Evolutionary conservation across 2,329 filamentous ascomycete genomes (phyloP).

Genomic region (Parastagonospora nodorum): DNA sequence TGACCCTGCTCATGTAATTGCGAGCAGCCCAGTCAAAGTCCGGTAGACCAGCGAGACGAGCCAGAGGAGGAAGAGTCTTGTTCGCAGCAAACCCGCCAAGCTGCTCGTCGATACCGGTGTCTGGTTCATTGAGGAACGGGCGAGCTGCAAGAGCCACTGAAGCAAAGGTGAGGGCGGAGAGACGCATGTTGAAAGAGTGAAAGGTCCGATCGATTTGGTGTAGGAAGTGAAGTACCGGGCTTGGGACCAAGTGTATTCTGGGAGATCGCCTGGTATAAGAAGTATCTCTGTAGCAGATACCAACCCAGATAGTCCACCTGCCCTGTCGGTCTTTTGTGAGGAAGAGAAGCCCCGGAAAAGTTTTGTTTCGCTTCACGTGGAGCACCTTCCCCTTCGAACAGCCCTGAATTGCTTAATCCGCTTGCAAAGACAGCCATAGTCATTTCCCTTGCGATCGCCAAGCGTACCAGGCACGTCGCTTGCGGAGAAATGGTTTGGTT

Average conservation of each 20-base stretch:
- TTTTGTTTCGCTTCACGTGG: slow-evolving; percentile 1
- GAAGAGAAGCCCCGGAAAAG: background rate
- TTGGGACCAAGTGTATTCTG: background rate
- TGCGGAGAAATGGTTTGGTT: background rate
- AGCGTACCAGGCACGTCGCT: background rate
- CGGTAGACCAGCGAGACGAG: slow-evolving; percentile 55
- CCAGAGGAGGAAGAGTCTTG: slow-evolving; percentile 51
- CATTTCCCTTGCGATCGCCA: slow-evolving; percentile 2
- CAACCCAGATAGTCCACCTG: too few species aligned
- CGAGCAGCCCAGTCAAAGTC: slow-evolving; percentile 62
- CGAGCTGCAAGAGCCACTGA: slow-evolving; percentile 37
- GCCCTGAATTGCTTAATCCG: background rate
- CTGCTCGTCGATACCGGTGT: slow-evolving; percentile 36
- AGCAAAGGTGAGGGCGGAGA: slow-evolving; percentile 20
- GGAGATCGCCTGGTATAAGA: background rate
- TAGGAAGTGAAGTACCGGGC: background rate
- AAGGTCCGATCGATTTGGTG: background rate
- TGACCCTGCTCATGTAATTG: slow-evolving; percentile 52
- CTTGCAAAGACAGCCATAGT: background rate
- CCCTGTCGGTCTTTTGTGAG: background rate
- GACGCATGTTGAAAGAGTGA: slow-evolving; percentile 22
- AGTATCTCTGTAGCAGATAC: background rate
- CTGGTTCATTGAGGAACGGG: slow-evolving; percentile 40
- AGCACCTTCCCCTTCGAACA: slow-evolving; percentile 3
- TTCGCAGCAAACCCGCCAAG: slow-evolving; percentile 24